Evolutionary conservation across 305 asterid genomes (phyloP).

Genomic region (Fraxinus dipetala): DNA sequence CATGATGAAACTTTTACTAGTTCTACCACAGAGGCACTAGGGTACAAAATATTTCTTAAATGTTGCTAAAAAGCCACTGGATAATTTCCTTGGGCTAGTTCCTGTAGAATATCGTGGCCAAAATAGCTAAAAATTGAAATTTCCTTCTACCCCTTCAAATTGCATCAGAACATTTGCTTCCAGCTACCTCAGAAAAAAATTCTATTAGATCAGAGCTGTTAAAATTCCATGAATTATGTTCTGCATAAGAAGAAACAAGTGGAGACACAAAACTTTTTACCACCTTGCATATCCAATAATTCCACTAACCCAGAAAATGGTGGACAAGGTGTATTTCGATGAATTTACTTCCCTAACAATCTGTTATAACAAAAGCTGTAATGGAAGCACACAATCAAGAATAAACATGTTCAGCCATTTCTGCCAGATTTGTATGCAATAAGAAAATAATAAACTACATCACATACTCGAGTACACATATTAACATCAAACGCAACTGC

Average conservation of each 20-base stretch:
- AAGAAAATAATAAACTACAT: background rate
- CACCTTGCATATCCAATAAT: background rate
- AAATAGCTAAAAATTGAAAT: background rate
- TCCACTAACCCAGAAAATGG: slow-evolving; percentile 4
- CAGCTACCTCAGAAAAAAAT: background rate
- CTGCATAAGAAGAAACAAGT: slow-evolving; percentile 12
- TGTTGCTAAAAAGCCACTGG: background rate
- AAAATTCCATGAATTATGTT: background rate
- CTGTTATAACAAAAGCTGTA: slow-evolving; percentile 6
- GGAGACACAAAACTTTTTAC: background rate
- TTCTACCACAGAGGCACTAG: background rate
- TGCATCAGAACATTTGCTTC: background rate
- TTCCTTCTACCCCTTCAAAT: background rate
- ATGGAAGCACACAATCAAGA: background rate
- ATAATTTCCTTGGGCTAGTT: background rate
- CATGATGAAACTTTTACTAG: background rate
- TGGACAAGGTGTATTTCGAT: background rate
- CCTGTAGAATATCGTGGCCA: background rate
- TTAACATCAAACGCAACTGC: slow-evolving; percentile 11
- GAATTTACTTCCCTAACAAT: slow-evolving; percentile 6
- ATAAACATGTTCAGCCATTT: background rate
- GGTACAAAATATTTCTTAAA: background rate
- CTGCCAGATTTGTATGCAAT: background rate
- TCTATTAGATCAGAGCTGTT: background rate
- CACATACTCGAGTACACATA: background rate